Conservation (phyloP, 352 stramenopile species). For the Blastocystis sp. region DNA sequence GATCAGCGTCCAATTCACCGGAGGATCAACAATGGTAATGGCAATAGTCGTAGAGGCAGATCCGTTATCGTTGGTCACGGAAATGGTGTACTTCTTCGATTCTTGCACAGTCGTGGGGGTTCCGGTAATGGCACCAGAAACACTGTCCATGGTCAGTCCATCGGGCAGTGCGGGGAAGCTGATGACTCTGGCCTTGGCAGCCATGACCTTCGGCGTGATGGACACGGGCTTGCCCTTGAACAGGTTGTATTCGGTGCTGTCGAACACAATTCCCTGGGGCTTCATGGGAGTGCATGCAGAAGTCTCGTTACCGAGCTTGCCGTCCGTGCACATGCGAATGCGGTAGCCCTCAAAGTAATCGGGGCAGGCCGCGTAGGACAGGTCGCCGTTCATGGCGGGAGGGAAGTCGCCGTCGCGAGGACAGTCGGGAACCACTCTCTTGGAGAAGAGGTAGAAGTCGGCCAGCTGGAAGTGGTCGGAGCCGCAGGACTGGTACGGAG, state of each 20-base stretch:
- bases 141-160: neutral
- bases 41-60: neutral
- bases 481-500: neutral
- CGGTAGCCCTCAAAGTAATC: neutral
- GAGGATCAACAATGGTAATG: neutral
- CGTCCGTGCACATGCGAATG: conserved; percentile 26
- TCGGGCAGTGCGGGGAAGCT: conserved; percentile 22
- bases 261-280: conserved; percentile 14
- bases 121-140: conserved; percentile 16
- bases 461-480: conserved; percentile 51
- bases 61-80: neutral
- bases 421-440: conserved; percentile 23
- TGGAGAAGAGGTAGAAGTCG: conserved; percentile 45
- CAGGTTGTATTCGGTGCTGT: neutral
- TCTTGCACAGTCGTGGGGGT: conserved; percentile 15
- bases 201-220: conserved; percentile 28
- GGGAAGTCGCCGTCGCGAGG: neutral
- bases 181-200: neutral
- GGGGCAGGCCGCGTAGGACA: conserved; percentile 45
- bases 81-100: neutral
- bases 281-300: neutral
- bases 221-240: neutral
- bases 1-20: conserved; percentile 14
- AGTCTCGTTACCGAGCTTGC: neutral
- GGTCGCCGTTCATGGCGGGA: conserved; percentile 39